A percentile compares a stretch with the other conserved stretches of the same genome.
Conservation (phyloP, 345 rosid species). For the Hibiscus syriacus region DNA sequence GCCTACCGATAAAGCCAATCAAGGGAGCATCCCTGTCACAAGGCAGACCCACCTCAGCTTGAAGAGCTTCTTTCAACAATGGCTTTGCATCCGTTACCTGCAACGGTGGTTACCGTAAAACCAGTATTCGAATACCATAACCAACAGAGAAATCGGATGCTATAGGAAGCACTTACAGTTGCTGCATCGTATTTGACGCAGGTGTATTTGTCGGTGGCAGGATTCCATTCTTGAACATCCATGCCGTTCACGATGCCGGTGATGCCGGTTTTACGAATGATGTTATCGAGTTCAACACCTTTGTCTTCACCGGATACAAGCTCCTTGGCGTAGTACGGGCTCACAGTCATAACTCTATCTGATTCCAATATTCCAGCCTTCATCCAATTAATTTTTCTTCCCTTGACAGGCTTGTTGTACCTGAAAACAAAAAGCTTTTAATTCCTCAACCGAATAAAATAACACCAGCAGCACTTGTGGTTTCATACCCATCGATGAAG, state of each 20-base stretch:
- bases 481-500: conserved; percentile 67
- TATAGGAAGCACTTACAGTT: conserved; percentile 45
- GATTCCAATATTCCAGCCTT: conserved; percentile 83
- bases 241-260: conserved; percentile 85
- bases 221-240: conserved; percentile 98
- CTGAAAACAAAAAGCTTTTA: conserved; percentile 24
- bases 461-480: neutral
- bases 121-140: neutral
- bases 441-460: neutral
- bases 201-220: conserved; percentile 67
- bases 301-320: conserved; percentile 61
- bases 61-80: conserved; percentile 82
- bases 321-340: conserved; percentile 82
- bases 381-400: conserved; percentile 98
- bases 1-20: conserved; percentile 91
- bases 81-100: conserved; percentile 84
- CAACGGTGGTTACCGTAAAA: neutral
- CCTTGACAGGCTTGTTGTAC: conserved; percentile 58
- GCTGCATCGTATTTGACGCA: conserved; percentile 56
- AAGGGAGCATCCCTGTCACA: conserved; percentile 71
- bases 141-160: neutral
- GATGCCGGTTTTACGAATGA: conserved; percentile 47
- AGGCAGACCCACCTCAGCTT: conserved; percentile 83
- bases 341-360: conserved; percentile 69
- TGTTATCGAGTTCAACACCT: conserved; percentile 76